Conservation (phyloP, 2,329 filamentous ascomycete genomes). For the Nemania abortiva region DNA sequence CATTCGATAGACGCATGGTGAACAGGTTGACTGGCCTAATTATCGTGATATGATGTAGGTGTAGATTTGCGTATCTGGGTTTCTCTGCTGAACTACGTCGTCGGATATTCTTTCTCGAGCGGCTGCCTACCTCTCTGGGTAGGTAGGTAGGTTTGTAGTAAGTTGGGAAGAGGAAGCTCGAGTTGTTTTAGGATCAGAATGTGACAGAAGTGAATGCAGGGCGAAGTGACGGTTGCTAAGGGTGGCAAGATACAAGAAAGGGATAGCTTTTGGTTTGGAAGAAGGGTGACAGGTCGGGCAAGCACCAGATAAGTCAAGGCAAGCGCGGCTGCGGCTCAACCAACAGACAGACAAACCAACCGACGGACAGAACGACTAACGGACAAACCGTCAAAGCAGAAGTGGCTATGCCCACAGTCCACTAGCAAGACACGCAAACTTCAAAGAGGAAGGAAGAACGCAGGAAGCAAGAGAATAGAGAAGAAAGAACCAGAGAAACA, state of each 20-base stretch:
- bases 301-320: conserved; percentile 14
- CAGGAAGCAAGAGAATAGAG: neutral
- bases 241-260: conserved; percentile 9
- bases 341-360: conserved; percentile 10
- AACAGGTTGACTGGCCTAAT: neutral
- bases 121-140: neutral
- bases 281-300: conserved; percentile 1
- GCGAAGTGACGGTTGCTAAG: conserved; percentile 1
- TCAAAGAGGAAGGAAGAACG: conserved; percentile 10
- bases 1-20: conserved; percentile 48
- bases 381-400: neutral
- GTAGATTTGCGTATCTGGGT: neutral
- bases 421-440: neutral
- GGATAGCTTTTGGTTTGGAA: conserved; percentile 8
- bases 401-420: neutral
- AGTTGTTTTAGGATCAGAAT: neutral
- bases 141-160: neutral
- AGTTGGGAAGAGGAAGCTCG: neutral
- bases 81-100: conserved; percentile 2
- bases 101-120: neutral
- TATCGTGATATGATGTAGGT: neutral
- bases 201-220: neutral
- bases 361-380: neutral
- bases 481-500: neutral
- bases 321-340: conserved; percentile 20